Evolutionary conservation across 352 stramenopile species (phyloP).

Genomic region (Saprolegnia diclina): DNA sequence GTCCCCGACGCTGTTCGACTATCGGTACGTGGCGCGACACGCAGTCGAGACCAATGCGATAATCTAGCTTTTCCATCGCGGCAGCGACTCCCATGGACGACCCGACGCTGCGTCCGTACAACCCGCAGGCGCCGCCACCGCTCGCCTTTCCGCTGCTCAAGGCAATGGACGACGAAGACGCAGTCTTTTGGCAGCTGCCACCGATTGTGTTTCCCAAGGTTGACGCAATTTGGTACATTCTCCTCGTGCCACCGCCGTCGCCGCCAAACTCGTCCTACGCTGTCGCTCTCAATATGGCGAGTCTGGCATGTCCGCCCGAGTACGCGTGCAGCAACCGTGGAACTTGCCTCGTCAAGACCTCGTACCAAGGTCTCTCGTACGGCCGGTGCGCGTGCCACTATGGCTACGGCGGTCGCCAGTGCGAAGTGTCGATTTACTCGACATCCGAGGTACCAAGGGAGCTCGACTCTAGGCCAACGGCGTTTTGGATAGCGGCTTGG

Average conservation of each 20-base stretch:
- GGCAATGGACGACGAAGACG: slow-evolving; percentile 10
- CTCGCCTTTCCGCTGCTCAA: background rate
- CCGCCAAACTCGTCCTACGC: slow-evolving; percentile 16
- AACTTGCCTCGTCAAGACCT: slow-evolving; percentile 30
- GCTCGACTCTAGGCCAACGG: background rate
- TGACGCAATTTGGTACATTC: slow-evolving; percentile 30
- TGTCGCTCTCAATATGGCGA: slow-evolving; percentile 32
- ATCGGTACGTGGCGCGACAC: slow-evolving; percentile 30
- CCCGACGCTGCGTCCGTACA: background rate
- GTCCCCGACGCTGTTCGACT: slow-evolving; percentile 31
- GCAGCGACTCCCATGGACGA: background rate
- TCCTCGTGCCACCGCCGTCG: slow-evolving; percentile 25
- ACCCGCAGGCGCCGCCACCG: slow-evolving; percentile 1
- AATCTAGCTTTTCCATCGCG: slow-evolving; percentile 7
- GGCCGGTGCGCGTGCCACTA: slow-evolving; percentile 36
- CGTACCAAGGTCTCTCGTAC: slow-evolving; percentile 36
- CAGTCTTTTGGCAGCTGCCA: slow-evolving; percentile 20
- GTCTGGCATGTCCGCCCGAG: slow-evolving; percentile 28
- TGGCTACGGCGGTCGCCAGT: slow-evolving; percentile 37
- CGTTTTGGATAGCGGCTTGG: slow-evolving; percentile 24
- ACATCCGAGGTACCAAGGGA: background rate
- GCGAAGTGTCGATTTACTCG: slow-evolving; percentile 18
- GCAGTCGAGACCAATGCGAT: background rate
- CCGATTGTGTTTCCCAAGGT: slow-evolving; percentile 31
- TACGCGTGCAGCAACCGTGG: slow-evolving; percentile 32